These are phyloP conservation scores for Backusella westeae DNA, from an alignment of 192 early-diverging fungal species.

Conservation along the genomic window DNA sequence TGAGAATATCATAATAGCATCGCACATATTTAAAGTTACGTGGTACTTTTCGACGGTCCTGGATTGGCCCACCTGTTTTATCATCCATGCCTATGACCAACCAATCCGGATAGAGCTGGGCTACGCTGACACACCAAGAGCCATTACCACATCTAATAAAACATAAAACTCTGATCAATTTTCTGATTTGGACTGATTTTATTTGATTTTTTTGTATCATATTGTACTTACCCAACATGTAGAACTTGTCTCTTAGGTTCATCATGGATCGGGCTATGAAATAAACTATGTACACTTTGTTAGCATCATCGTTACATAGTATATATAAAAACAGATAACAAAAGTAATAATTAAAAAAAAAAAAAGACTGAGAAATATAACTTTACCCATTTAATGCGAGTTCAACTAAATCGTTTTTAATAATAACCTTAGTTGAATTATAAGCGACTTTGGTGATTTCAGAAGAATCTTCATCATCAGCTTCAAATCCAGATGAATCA, in stretches of 20 bases:
- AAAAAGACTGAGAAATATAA: background rate
- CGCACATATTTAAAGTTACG: constrained; percentile 20
- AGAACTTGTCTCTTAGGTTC: constrained; percentile 16
- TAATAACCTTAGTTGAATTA: background rate
- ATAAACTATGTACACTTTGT: constrained; percentile 13
- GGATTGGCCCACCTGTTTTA: constrained; percentile 6
- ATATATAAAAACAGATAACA: constrained; percentile 2
- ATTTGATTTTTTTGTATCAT: background rate
- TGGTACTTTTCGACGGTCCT: constrained; percentile 2
- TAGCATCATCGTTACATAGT: background rate
- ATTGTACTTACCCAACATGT: constrained; percentile 23
- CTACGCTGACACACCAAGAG: constrained; percentile 12
- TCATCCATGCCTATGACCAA: constrained; percentile 20
- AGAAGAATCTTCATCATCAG: background rate
- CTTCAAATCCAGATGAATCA: background rate
- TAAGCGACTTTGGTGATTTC: background rate
- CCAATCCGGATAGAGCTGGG: constrained; percentile 6
- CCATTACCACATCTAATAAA: constrained; percentile 24
- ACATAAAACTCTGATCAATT: background rate
- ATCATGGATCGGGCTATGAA: constrained; percentile 13
- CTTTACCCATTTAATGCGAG: constrained; percentile 27
- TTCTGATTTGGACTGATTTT: background rate
- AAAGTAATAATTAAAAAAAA: background rate
- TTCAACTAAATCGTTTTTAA: constrained; percentile 12
- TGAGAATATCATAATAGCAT: constrained; percentile 11